These are phyloP conservation scores for Pseudocercospora eumusae DNA, from an alignment of 2,329 filamentous ascomycete genomes.

Conservation along the genomic window DNA sequence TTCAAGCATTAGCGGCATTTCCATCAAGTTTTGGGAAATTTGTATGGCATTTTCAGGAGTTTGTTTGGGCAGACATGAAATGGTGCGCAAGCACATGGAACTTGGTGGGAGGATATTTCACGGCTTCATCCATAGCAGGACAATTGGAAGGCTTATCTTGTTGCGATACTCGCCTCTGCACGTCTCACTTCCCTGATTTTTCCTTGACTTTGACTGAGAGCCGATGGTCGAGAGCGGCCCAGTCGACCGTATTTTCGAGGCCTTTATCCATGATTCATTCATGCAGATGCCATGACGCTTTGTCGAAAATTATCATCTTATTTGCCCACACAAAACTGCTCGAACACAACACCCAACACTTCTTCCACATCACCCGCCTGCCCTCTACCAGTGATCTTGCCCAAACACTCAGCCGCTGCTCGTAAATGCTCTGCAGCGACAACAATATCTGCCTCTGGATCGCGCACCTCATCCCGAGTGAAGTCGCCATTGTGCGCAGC, in stretches of 20 bases:
- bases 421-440: constrained; percentile 87
- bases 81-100: constrained; percentile 3
- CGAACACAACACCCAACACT: constrained; percentile 93
- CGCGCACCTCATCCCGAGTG: constrained; percentile 38
- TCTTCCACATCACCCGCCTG: constrained; percentile 90
- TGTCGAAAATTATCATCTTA: too few species aligned
- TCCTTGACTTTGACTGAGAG: too few species aligned
- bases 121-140: constrained; percentile 6
- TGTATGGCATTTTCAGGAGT: constrained; percentile 20
- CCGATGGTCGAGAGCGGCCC: too few species aligned
- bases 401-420: constrained; percentile 75
- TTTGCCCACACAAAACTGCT: constrained; percentile 65
- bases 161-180: too few species aligned
- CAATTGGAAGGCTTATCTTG: constrained; percentile 6
- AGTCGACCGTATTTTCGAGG: too few species aligned
- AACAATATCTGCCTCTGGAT: constrained; percentile 70
- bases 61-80: background rate
- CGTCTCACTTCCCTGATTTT: too few species aligned
- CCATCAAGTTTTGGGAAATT: constrained; percentile 1
- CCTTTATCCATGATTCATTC: too few species aligned
- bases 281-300: too few species aligned
- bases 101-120: background rate
- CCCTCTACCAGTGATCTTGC: constrained; percentile 82
- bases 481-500: constrained; percentile 13
- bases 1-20: constrained; percentile 12